Base-by-base conservation (phyloP, 164 flowering plant species). In the Annona cherimola region DNA sequence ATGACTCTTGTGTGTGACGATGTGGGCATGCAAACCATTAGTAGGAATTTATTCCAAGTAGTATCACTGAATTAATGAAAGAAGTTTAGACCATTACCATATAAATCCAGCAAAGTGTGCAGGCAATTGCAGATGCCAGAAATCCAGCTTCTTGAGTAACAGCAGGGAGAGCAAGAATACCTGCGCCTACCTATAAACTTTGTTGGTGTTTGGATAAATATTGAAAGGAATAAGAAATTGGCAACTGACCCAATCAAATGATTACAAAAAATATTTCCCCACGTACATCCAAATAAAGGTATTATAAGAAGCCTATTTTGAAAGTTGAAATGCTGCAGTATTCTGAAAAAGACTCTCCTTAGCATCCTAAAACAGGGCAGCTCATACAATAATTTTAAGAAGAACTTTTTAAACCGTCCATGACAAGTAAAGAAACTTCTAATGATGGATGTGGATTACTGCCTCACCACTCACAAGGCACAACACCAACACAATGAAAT, bases 141-240 rank as follows among this genome's bases (percentile, higher is more conserved):
- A 94, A 94, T 68, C 98, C 98, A 70, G 97, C 73, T 82, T 94
- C 98, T 84, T 92, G 96, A 26, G 98, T 94, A 65, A 92, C 98
- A 4, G 98, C 95, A 76, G 98, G 98, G 81, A 94, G 86, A 5
- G 98, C 98, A 16, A 94, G 88, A 26, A 94, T 94, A 74, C 98
- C 98, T 46, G 97, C 97, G 73, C 98, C 98, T 4, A 94, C 83
- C 98, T 94, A 69, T 60, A 67, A 8, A 69, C 72, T 76, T 44
- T 41, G 68, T 75, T 42, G 65, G 71, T 74, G 70, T 39, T 69
- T 61, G 12, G 50, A 59, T 7, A 68, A 73, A 71, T 41, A 71
- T 45, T 61, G 42, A 4, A 41, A 60, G 26, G 68, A 62, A 67
- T 69, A 40, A 16, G 3, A 77, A 12, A 62, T 42, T 59, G 20